Base-by-base conservation (phyloP, 2,329 filamentous ascomycete species). In the Emmonsiellopsis sp. region DNA sequence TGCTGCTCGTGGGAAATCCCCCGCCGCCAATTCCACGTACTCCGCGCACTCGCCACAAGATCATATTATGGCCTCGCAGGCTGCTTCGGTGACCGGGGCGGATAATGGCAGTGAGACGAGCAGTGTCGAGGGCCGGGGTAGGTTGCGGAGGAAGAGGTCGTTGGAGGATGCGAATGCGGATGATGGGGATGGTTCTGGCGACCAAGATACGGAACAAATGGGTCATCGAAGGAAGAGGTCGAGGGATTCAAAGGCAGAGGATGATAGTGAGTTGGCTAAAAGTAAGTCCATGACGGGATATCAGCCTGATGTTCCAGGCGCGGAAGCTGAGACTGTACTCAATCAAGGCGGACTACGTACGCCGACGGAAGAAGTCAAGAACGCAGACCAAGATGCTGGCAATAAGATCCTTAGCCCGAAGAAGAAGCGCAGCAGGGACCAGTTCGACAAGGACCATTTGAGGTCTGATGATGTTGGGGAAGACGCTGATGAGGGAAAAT, bases 351-450 rank as follows among this genome's bases (percentile, higher is more conserved):
- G 43, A 47, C 42, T 33, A 46, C 53, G 53, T 40, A 54, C 59
- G 2, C 51, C 50, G 34, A 56, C 54, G 13, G 56, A 53, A 34
- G 39, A 53, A 53, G 55, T 40, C 42, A 57, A 53, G 36, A 56
- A 51, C 56, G 55, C 49, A 36, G 57, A 53, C 43, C 59, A 56
- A 45, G 58, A 52, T 51, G 56, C 45, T 53, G 14, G 17, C 50
- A 57, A 56, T 51, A 64, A 59, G 52, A 61, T 63, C 31, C 56
- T 61, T 51, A 70, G 63, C 51, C 69, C 69, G 8, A 71, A 68
- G 58, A 74, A 74, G 62, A 74, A 74, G 58, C 63, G 72, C 53
- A 74, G 71, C 54, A 60, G 68, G 49, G 72, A 74, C 43, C 67
- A 73, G 49, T 60, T 74, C 40, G 71, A 73, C 54, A 64, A 67